These are phyloP conservation scores for Rhizophagus prolifer DNA, from an alignment of 192 early-diverging fungal species.

Conservation along the genomic window DNA sequence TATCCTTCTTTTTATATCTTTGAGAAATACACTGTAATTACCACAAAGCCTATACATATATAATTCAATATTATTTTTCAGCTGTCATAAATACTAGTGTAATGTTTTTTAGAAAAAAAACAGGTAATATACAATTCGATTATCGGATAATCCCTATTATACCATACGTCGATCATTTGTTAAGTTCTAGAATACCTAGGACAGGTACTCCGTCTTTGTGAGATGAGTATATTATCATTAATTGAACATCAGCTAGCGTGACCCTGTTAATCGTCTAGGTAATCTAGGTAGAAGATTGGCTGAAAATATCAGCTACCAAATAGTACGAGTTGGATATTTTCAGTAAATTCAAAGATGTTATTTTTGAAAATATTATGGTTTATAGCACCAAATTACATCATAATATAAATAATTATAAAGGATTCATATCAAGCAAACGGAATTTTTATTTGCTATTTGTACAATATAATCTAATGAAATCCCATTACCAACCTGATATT, in stretches of 20 bases:
- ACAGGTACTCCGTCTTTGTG: not conserved
- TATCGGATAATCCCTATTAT: not conserved
- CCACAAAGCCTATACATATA: constrained; percentile 15
- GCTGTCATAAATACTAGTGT: not conserved
- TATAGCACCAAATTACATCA: not conserved
- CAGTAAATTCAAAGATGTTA: not conserved
- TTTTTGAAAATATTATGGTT: not conserved
- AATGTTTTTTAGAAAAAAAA: not conserved
- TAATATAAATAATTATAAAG: too few relatives aligned
- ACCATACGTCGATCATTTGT: not conserved
- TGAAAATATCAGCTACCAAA: not conserved
- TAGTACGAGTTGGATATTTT: not conserved
- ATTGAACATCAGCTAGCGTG: not conserved
- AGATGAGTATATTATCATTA: not conserved
- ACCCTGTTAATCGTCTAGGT: not conserved
- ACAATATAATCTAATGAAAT: not conserved
- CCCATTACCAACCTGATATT: too few relatives aligned
- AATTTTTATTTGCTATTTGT: not conserved
- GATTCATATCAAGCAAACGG: not conserved
- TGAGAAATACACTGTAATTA: constrained; percentile 24
- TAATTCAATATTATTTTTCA: constrained; percentile 17
- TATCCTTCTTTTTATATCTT: constrained; percentile 2
- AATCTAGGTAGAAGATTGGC: not conserved
- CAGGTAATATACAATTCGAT: not conserved
- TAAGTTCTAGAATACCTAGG: not conserved